Base-by-base conservation (phyloP, 164 flowering plant genomes). In the Tetrastigma voinierianum region DNA sequence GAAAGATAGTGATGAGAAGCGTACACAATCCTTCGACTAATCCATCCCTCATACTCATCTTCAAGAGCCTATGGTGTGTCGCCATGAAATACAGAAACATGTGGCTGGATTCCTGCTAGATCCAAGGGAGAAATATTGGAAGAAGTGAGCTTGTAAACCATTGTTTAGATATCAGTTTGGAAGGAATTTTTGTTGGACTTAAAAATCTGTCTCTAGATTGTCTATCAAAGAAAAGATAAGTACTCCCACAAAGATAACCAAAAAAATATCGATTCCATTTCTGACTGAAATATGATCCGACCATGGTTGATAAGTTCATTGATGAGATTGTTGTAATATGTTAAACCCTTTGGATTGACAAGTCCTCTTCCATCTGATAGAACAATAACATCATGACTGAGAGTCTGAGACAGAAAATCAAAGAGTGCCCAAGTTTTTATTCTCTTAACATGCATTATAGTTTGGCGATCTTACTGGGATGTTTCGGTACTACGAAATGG, bases 11-110 rank as follows among this genome's bases (percentile, higher is more conserved):
- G n/a, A 46, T 43, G 24, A 61, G 51, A 54, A 32, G 10, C 74
- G 3, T 78, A 89, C 97, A 89, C 80, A 53, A 86, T 84, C 57
- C 65, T 82, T 46, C 59, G 67, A 66, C 77, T 84, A 23, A 87
- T 56, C 89, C 90, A 91, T 75, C 93, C 93, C 61, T 78, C 86
- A 69, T 89, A 91, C 75, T 83, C 90, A 51, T 91, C 93, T 77
- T 91, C 90, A 46, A 91, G 93, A 40, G 68, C 85, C 62, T 87
- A 95, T 46, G 97, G 97, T 6, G 72, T 70, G 73, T 91, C 95
- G 47, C 47, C 56, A 45, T 86, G 80, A 70, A 65, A 32, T 45
- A 91, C 59, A 14, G 87, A 84, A 61, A 81, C 84, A 73, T 87
- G 88, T 10, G 97, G 89, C 63, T 86, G 78, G 62, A 87, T 85